These are phyloP conservation scores for Echium plantagineum DNA, from an alignment of 257 asterid genomes.

Conservation along the genomic window DNA sequence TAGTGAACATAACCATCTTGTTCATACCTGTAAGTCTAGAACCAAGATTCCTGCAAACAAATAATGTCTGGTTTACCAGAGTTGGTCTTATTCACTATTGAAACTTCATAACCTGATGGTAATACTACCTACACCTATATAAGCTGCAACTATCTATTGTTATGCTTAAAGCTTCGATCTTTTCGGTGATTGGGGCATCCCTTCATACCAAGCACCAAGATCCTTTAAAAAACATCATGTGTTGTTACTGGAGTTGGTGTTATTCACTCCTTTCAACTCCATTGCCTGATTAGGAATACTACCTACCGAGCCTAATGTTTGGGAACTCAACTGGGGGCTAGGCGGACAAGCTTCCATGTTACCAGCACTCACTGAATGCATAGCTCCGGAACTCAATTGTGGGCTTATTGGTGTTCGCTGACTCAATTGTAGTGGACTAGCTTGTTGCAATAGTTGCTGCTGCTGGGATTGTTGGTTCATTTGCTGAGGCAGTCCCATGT, in stretches of 20 bases:
- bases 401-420: conserved; percentile 96
- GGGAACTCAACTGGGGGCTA: conserved; percentile 94
- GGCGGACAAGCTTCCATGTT: conserved; percentile 84
- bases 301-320: conserved; percentile 80
- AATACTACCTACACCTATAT: conserved; percentile 44
- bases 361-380: conserved; percentile 47
- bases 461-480: conserved; percentile 40
- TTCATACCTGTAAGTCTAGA: too few relatives aligned
- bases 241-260: conserved; percentile 54
- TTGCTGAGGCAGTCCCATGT: conserved; percentile 54
- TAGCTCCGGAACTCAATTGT: conserved; percentile 85
- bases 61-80: conserved; percentile 33
- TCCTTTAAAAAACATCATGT: not conserved
- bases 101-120: conserved; percentile 75
- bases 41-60: too few relatives aligned
- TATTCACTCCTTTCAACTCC: conserved; percentile 85
- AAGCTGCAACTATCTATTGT: not conserved
- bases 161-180: not conserved
- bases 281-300: conserved; percentile 74
- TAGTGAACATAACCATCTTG: too few relatives aligned
- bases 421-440: conserved; percentile 83
- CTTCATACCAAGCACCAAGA: not conserved
- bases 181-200: not conserved
- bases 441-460: conserved; percentile 47
- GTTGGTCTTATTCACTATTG: conserved; percentile 74